A percentile compares a stretch with the other conserved stretches of the same genome.
Evolutionary conservation across 176 grass and related monocot genomes (phyloP).

Genomic region (Cenchrus fungigraminus): DNA sequence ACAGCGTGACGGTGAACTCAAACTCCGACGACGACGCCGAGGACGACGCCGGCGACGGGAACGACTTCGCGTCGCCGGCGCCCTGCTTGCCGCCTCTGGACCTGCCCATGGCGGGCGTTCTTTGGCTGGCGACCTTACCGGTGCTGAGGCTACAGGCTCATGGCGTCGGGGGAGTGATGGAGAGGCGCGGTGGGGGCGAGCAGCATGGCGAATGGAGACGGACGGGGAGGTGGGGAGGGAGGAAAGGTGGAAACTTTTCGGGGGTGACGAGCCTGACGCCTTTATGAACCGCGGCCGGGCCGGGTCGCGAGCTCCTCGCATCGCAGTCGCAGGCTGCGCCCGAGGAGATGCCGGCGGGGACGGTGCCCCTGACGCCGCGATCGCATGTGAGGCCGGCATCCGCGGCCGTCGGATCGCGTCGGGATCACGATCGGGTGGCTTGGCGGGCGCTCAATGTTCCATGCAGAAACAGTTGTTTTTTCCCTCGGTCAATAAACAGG

Average conservation of each 20-base stretch:
- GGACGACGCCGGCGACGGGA: conserved; percentile 75
- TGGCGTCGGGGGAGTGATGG: conserved; percentile 18
- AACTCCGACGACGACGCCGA: conserved; percentile 93
- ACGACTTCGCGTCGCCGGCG: conserved; percentile 45
- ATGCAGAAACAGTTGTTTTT: neutral
- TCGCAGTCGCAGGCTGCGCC: neutral
- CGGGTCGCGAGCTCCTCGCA: neutral
- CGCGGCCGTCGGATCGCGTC: conserved; percentile 42
- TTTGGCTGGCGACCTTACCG: neutral
- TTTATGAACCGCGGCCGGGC: neutral
- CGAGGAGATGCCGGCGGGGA: conserved; percentile 44
- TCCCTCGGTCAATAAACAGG: neutral
- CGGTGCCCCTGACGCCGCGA: conserved; percentile 21
- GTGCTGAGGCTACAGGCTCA: conserved; percentile 22
- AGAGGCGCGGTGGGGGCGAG: conserved; percentile 25
- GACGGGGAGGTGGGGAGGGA: neutral
- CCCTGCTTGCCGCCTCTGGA: conserved; percentile 28
- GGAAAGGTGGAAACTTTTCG: conserved; percentile 51
- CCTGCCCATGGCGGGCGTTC: conserved; percentile 35
- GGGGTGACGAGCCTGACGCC: conserved; percentile 38
- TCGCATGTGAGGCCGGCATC: conserved; percentile 23
- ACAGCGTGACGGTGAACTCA: conserved; percentile 92
- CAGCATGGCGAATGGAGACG: neutral
- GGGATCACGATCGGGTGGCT: conserved; percentile 32
- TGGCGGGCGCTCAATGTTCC: neutral